Conservation (phyloP, 2,329 filamentous ascomycete genomes). For the Colletotrichum camelliae region DNA sequence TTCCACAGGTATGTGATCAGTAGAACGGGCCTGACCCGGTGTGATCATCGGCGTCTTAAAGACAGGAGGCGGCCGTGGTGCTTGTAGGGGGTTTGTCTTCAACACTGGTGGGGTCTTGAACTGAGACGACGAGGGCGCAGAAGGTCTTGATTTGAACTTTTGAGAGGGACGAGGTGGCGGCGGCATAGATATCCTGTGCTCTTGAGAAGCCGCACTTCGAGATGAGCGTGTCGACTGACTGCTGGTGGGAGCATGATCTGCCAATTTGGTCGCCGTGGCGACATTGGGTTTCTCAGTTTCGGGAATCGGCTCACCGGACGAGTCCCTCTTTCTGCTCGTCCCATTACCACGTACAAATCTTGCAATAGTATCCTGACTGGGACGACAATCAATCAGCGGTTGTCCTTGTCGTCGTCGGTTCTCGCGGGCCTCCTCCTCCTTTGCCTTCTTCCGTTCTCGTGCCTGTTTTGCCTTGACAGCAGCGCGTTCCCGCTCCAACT, state of each 20-base stretch:
- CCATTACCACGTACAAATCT: constrained; percentile 51
- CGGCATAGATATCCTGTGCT: not conserved
- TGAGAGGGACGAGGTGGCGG: not conserved
- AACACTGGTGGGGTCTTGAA: not conserved
- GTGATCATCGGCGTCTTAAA: not conserved
- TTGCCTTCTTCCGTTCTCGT: constrained; percentile 61
- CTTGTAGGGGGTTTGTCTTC: not conserved
- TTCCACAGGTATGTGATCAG: not conserved
- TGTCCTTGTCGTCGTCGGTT: constrained; percentile 56
- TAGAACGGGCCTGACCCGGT: not conserved
- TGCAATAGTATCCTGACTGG: constrained; percentile 64
- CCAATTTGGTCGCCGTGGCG: not conserved
- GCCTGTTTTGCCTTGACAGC: constrained; percentile 52
- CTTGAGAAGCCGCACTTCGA: not conserved
- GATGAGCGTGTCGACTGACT: not conserved
- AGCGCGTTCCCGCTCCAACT: constrained; percentile 55
- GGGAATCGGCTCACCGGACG: constrained; percentile 5
- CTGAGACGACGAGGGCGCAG: not conserved
- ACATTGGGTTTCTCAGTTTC: not conserved
- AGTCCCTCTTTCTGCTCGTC: constrained; percentile 31
- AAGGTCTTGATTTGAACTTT: not conserved
- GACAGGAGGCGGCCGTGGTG: not conserved
- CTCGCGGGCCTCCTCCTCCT: constrained; percentile 54
- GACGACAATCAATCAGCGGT: constrained; percentile 58
- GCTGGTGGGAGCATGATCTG: not conserved